Conservation (phyloP, 1,284 basidiomycete species). For the Moniliophthora roreri region DNA sequence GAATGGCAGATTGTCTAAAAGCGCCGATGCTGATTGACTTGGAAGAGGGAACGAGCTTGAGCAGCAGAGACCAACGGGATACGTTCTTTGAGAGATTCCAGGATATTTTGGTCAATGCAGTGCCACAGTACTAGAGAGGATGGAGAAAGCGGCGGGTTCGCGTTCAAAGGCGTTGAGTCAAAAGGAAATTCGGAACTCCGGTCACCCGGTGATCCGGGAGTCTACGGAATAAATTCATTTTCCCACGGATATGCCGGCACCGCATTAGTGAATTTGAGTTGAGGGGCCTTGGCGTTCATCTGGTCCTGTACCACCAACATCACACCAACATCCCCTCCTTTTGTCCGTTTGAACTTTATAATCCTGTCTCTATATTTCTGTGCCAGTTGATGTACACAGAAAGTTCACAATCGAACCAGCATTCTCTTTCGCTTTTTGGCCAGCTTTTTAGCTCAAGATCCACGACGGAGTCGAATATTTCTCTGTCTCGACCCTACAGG, state of each 20-base stretch:
- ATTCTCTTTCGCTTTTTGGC: slow-evolving; percentile 10
- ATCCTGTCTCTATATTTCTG: not conserved
- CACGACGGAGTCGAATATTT: not conserved
- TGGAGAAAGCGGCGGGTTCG: no score
- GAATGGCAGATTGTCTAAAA: no score
- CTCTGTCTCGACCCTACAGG: slow-evolving; percentile 3
- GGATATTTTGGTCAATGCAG: no score
- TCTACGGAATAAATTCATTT: not conserved
- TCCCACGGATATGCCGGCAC: not conserved
- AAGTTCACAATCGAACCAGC: slow-evolving; percentile 6
- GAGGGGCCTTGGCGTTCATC: not conserved
- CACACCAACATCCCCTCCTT: slow-evolving; percentile 1
- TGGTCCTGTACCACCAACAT: slow-evolving; percentile 2
- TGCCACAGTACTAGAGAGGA: no score
- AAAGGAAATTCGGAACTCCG: not conserved
- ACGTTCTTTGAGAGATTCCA: no score
- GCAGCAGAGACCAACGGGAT: no score
- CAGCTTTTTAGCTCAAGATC: slow-evolving; percentile 8
- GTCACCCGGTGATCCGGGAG: not conserved
- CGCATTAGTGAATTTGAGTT: not conserved
- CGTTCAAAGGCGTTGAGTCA: not conserved
- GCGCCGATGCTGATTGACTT: no score
- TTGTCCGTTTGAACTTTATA: not conserved
- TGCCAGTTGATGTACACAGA: slow-evolving; percentile 15
- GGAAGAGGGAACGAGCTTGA: no score